These are phyloP conservation scores for Straminergon stramineum DNA, from an alignment of 225 moss, liverwort and hornwort species.

Conservation along the genomic window DNA sequence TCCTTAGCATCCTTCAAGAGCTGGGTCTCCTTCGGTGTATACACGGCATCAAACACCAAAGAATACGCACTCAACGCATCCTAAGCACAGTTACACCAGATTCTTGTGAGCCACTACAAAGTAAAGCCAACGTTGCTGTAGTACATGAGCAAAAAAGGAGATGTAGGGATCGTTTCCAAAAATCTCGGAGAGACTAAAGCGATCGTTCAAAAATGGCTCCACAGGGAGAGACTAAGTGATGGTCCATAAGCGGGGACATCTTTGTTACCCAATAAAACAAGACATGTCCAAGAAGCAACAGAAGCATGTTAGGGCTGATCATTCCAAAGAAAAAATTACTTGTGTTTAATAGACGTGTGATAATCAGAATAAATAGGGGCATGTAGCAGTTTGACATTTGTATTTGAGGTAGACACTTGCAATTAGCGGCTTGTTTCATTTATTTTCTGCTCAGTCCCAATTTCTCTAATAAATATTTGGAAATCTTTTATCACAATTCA, in stretches of 20 bases:
- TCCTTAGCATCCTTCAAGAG: conserved; percentile 69
- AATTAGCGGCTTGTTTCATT: background rate
- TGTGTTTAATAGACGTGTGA: background rate
- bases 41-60: conserved; percentile 93
- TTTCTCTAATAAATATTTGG: background rate
- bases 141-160: background rate
- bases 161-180: background rate
- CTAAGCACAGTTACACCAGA: conserved; percentile 8
- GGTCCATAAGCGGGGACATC: background rate
- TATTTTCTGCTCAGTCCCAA: background rate
- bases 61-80: conserved; percentile 70
- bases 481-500: background rate
- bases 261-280: background rate
- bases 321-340: background rate
- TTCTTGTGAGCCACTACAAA: background rate
- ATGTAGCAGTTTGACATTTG: background rate
- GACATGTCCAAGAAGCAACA: background rate
- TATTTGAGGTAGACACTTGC: background rate
- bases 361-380: too few relatives aligned
- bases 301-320: background rate
- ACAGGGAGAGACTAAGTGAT: background rate
- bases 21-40: conserved; percentile 72
- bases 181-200: background rate
- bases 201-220: background rate
- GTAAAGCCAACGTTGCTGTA: background rate